Evolutionary conservation across 345 rosid species (phyloP).

Genomic region (Tarenaya hassleriana): DNA sequence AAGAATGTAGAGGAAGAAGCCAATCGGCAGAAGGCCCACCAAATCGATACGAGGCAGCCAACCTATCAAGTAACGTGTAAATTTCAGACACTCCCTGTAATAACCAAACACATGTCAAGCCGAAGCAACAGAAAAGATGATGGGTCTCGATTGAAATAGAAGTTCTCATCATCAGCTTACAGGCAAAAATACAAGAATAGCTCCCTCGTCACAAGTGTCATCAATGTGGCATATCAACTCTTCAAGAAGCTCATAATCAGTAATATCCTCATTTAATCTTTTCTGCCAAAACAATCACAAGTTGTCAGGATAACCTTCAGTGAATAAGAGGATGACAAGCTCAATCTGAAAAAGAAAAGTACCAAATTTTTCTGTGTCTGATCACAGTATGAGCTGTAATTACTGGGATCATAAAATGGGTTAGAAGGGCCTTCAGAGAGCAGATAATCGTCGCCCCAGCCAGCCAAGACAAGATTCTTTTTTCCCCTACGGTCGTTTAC

Average conservation of each 20-base stretch:
- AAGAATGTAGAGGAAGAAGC: slow-evolving; percentile 89
- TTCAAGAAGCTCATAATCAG: slow-evolving; percentile 89
- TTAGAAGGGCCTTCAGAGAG: slow-evolving; percentile 65
- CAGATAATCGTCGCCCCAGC: slow-evolving; percentile 84
- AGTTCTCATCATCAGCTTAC: slow-evolving; percentile 37
- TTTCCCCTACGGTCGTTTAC: slow-evolving; percentile 73
- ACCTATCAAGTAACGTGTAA: slow-evolving; percentile 56
- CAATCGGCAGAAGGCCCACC: slow-evolving; percentile 76
- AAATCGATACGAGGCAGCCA: slow-evolving; percentile 76
- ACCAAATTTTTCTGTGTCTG: slow-evolving; percentile 77
- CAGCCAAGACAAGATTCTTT: slow-evolving; percentile 89
- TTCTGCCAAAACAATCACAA: slow-evolving; percentile 38
- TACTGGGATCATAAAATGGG: slow-evolving; percentile 52
- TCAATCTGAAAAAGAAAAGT: slow-evolving; percentile 22
- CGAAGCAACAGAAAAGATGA: slow-evolving; percentile 6
- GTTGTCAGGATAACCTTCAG: slow-evolving; percentile 13
- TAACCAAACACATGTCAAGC: slow-evolving; percentile 19
- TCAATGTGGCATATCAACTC: slow-evolving; percentile 80
- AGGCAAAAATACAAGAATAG: slow-evolving; percentile 79
- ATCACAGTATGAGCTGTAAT: slow-evolving; percentile 56
- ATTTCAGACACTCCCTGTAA: slow-evolving; percentile 80
- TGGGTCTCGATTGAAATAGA: not conserved
- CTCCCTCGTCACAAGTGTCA: slow-evolving; percentile 69
- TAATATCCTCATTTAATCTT: slow-evolving; percentile 73
- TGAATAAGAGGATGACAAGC: slow-evolving; percentile 15